Base-by-base conservation (phyloP, 768 basidiomycete species). In the Gloeopeniophorella convolvens region DNA sequence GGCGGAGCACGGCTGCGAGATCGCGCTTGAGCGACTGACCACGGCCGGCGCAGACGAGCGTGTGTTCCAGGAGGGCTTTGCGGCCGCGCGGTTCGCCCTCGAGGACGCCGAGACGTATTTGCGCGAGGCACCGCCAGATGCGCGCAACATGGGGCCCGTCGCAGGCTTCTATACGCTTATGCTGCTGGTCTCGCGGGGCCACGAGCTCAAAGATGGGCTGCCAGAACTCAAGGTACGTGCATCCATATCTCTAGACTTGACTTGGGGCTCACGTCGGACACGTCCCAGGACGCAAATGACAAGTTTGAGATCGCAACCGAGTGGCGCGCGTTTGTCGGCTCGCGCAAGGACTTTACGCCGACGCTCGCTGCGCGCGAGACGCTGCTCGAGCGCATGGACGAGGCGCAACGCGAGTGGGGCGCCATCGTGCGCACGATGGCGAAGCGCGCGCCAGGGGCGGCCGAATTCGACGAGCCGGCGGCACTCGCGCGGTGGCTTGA, bases 21-120 rank as follows among this genome's bases (percentile, higher is more conserved):
- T 83, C 60, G 82, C 79, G 0, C 62, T 82, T 9, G 65, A 59
- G 16, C 69, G 70, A 6, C 62, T 83, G 26, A 72, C 76, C 45
- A 69, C 71, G n/a, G 66, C 68, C 3, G 69, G 69, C 1, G 49
- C 64, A 5, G 66, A 62, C 3, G 76, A 73, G 1, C 65, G 60
- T 37, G 74, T 73, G 44, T 78, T 75, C 73, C 75, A 79, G 15
- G 77, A 82, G 55, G 83, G 80, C 0, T 71, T 78, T 34, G 79
- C 81, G 1, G 78, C 81, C 55, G 58, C 85, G 49, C 74, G 67
- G 57, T 80, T 76, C 40, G 80, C 83, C 0, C 61, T 75, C 54
- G 79, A 83, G 26, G 82, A 84, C 55, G 70, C 82, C 12, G 78
- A 77, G 56, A 64, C 65, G 1, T 85, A 76, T 60, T 67, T 81